Base-by-base conservation (phyloP, 2,329 filamentous ascomycete genomes). In the Neurospora sp. region DNA sequence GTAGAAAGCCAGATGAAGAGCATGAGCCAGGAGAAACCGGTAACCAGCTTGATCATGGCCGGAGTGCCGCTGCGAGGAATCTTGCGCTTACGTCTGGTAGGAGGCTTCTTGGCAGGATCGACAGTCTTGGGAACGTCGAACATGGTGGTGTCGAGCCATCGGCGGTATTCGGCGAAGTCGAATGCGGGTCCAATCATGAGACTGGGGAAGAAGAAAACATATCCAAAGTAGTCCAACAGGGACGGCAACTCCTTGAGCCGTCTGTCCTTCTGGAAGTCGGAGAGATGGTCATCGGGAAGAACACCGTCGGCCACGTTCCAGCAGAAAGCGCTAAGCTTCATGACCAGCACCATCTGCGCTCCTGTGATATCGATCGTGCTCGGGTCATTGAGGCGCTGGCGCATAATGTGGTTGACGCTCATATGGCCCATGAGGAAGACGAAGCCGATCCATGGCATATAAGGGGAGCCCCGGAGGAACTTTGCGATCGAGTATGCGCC, bases 381-480 rank as follows among this genome's bases (percentile, higher is more conserved):
- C 0, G 92, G 87, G 72, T 88, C 85, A 74, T 91, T 85, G 46
- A 86, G 82, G 46, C 89, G 87, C 80, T 97, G 93, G 46, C 96
- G 91, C 70, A 88, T 83, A 72, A 99, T 90, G 79, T 99, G 96
- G 79, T 89, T 97, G 76, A 95, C 79, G 66, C 94, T 95, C 91
- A 98, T 92, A 81, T 99, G 95, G 69, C 90, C 90, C 95, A 99
- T 98, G 70, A 97, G 83, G 77, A 97, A 97, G 67, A 92, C 84
- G 80, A 99, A 99, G 71, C 89, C 93, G 67, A 97, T 85, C 96
- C 96, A 99, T 82, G 96, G 96, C 96, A 99, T 99, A 78, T 95
- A 92, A 0, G 93, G 92, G 23, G 93, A 94, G 41, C 79, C 80
- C 74, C 93, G 87, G 65, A 98, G 83, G 78, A 89, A 94, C 74